These are phyloP conservation scores for Trichoderma asperellum DNA, from an alignment of 2,329 filamentous ascomycete genomes.

Conservation along the genomic window DNA sequence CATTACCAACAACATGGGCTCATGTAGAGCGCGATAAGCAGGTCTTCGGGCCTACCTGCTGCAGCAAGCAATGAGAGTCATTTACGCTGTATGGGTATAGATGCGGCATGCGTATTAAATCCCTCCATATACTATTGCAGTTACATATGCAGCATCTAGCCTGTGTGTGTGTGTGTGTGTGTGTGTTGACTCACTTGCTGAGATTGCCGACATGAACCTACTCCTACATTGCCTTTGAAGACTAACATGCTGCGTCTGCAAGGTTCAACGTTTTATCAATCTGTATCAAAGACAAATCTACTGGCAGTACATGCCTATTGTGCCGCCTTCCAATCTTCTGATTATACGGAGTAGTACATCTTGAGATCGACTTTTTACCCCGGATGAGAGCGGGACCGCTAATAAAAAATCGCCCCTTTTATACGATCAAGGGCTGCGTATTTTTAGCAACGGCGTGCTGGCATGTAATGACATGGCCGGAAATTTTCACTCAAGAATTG, in stretches of 20 bases:
- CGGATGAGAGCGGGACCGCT: slow-evolving; percentile 22
- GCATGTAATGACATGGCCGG: not conserved
- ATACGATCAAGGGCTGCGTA: not conserved
- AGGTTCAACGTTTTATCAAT: not conserved
- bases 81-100: not conserved
- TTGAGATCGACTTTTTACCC: slow-evolving; percentile 8
- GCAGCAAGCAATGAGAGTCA: not conserved
- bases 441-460: not conserved
- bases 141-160: not conserved
- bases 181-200: not conserved
- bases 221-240: not conserved
- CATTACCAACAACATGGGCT: not conserved
- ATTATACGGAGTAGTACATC: not conserved
- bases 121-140: not conserved
- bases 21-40: not conserved
- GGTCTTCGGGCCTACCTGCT: not conserved
- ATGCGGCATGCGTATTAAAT: not conserved
- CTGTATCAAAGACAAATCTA: slow-evolving; percentile 1
- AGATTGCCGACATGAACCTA: slow-evolving; percentile 19
- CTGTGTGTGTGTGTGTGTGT: not conserved
- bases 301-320: not conserved
- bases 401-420: slow-evolving; percentile 18
- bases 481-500: slow-evolving; percentile 3
- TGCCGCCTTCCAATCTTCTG: not conserved
- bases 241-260: slow-evolving; percentile 6